These are phyloP conservation scores for Craspedostauros australis DNA, from an alignment of 108 stramenopile species.

Conservation along the genomic window DNA sequence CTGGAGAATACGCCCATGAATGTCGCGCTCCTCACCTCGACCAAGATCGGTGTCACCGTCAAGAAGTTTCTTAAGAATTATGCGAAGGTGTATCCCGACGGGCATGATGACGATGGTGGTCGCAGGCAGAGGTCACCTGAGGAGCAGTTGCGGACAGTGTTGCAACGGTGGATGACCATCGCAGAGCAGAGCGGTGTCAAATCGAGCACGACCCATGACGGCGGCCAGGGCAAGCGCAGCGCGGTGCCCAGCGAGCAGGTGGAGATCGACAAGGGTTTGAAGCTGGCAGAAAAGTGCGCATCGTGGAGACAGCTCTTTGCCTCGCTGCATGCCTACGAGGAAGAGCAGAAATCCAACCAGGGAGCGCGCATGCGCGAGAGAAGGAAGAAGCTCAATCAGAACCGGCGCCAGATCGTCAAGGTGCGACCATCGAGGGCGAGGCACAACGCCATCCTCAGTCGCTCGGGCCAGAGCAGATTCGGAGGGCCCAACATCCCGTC, in stretches of 20 bases:
- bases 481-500: not conserved
- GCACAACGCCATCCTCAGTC: slow-evolving; percentile 27
- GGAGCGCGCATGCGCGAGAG: slow-evolving; percentile 48
- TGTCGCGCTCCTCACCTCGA: slow-evolving; percentile 33
- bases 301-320: slow-evolving; percentile 46
- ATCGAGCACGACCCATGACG: no score
- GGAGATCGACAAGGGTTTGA: slow-evolving; percentile 21
- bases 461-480: not conserved
- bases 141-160: slow-evolving; percentile 10
- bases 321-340: slow-evolving; percentile 26
- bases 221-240: no score
- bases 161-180: slow-evolving; percentile 41
- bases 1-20: slow-evolving; percentile 30
- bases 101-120: not conserved
- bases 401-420: slow-evolving; percentile 57
- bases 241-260: not conserved
- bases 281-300: slow-evolving; percentile 23
- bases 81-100: no score
- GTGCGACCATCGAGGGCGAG: slow-evolving; percentile 30
- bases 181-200: slow-evolving; percentile 30
- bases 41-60: slow-evolving; percentile 36
- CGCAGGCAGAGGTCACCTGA: slow-evolving; percentile 4
- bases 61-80: slow-evolving; percentile 37
- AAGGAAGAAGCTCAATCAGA: slow-evolving; percentile 27
- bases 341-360: slow-evolving; percentile 21